Conservation (phyloP, 441 rosid species). For the Brassica balearica region DNA sequence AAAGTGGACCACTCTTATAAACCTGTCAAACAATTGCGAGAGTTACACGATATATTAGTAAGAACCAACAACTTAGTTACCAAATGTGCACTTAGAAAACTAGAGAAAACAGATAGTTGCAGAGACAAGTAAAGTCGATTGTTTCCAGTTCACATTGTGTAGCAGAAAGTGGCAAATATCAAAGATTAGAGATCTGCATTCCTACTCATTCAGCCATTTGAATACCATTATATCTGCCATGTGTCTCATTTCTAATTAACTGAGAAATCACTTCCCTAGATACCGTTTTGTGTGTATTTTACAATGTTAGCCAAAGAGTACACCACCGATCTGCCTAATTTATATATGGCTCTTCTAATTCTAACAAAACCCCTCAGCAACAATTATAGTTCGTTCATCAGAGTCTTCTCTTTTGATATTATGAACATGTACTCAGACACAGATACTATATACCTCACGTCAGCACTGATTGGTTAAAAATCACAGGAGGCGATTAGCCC, state of each 20-base stretch:
- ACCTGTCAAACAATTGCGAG: slow-evolving; percentile 58
- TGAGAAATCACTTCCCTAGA: too few species aligned
- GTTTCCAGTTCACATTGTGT: too few species aligned
- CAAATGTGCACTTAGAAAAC: slow-evolving; percentile 7
- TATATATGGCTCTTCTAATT: slow-evolving; percentile 12
- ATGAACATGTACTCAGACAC: slow-evolving; percentile 4
- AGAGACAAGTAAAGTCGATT: neutral
- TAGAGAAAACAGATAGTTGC: neutral
- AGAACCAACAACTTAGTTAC: slow-evolving; percentile 16
- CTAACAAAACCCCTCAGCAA: neutral
- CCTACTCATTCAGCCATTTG: too few species aligned
- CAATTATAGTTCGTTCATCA: neutral
- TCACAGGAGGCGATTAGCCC: neutral
- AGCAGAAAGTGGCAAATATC: too few species aligned
- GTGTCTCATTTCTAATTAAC: neutral
- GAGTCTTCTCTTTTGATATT: neutral
- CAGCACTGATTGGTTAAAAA: neutral
- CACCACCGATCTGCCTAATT: slow-evolving; percentile 6
- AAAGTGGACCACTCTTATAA: slow-evolving; percentile 96
- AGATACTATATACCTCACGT: neutral
- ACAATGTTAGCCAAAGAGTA: neutral
- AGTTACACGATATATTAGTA: slow-evolving; percentile 21
- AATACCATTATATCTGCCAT: too few species aligned
- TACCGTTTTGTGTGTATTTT: too few species aligned
- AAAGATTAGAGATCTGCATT: too few species aligned